Percentiles rank a stretch among this genome's conserved stretches.
Evolutionary conservation across 305 asterid genomes (phyloP).

Genomic region (Fraxinus paxiana): DNA sequence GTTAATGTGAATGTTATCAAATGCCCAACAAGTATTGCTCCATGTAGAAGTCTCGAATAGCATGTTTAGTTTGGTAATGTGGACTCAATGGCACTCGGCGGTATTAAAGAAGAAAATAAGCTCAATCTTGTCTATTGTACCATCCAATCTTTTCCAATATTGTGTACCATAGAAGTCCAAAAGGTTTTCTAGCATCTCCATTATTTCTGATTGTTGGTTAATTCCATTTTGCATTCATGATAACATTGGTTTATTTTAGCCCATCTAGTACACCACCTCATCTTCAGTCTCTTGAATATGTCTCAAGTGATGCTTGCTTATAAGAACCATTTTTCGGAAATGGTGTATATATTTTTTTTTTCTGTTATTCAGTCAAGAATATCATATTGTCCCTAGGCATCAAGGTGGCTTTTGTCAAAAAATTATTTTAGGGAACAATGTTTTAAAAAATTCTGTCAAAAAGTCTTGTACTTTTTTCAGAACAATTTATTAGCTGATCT

Average conservation of each 20-base stretch:
- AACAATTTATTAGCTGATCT: background rate
- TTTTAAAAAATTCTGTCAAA: background rate
- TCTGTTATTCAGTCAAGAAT: background rate
- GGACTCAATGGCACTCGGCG: background rate
- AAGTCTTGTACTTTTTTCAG: background rate
- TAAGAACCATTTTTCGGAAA: background rate
- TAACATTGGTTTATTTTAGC: background rate
- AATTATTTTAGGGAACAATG: background rate
- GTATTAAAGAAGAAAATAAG: background rate
- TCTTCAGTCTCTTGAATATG: background rate
- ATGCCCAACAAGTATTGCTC: constrained; percentile 6
- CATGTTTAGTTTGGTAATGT: background rate
- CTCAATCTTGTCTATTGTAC: background rate
- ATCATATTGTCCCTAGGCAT: background rate
- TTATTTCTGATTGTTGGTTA: background rate
- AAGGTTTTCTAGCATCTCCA: background rate
- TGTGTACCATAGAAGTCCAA: background rate
- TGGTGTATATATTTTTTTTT: background rate
- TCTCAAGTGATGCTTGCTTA: background rate
- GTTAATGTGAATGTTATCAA: background rate
- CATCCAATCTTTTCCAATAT: background rate
- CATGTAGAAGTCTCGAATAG: background rate
- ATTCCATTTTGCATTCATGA: background rate
- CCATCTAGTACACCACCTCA: background rate
- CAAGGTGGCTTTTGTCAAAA: background rate